Percentiles rank a stretch among this genome's conserved stretches.
phyloP scores from a whole-genome alignment of 2,329 filamentous ascomycete genomes.

The Aspergillus spinulosporus region DNA sequence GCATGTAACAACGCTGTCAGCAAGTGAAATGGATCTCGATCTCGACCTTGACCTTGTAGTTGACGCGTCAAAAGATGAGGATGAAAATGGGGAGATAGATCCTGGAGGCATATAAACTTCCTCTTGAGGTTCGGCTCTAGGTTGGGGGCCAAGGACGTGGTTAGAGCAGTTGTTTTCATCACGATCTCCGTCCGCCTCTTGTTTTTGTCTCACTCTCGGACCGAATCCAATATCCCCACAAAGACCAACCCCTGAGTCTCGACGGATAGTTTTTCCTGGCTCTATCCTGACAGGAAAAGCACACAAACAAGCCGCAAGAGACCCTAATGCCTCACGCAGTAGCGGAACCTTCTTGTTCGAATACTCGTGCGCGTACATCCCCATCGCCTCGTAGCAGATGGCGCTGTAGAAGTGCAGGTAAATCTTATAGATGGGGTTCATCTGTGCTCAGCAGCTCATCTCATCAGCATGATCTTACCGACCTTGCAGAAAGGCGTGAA shows the following conservation, averaged over 20 bases:
- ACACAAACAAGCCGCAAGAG: conserved; percentile 38
- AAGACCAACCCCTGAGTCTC: not conserved
- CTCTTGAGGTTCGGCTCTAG: not conserved
- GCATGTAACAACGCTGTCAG: conserved; percentile 22
- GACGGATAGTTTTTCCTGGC: not conserved
- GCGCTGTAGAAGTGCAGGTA: conserved; percentile 52
- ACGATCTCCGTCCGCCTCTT: no score
- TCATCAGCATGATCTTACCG: no score
- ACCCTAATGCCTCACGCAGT: conserved; percentile 43
- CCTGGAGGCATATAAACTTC: no score
- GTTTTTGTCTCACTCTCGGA: not conserved
- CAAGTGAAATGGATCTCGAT: conserved; percentile 14
- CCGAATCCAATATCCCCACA: not conserved
- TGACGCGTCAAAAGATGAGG: not conserved
- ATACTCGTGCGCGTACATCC: conserved; percentile 47
- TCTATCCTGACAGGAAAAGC: conserved; percentile 26
- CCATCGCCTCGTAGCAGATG: conserved; percentile 49
- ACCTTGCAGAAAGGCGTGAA: no score
- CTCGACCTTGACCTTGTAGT: not conserved
- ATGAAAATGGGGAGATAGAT: not conserved
- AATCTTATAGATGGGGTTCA: conserved; percentile 35
- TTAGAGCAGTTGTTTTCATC: not conserved
- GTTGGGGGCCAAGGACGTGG: not conserved
- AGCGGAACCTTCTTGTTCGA: conserved; percentile 47
- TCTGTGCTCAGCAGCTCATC: conserved; percentile 21